Evolutionary conservation across 2,329 filamentous ascomycete species (phyloP), one percentile per base, ranked within the genome.

Genomic region (Dothideomycetes sp.): DNA sequence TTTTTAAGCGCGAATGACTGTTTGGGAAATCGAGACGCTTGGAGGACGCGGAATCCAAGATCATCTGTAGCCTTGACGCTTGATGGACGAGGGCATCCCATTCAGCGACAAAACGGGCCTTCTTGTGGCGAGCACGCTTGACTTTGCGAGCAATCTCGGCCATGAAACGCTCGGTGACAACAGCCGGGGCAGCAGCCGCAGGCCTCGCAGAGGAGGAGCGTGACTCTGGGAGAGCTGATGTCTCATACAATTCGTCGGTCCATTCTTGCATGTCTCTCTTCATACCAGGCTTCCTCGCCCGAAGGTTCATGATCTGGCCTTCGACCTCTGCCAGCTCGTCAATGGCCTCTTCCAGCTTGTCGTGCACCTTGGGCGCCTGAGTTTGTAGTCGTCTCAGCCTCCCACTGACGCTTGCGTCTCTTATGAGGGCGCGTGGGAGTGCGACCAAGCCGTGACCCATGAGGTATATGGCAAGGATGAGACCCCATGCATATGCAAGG

Each of bases 381-480:
- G 70, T 68, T 56, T 96, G 87, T 27, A 95, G 68, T 27, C 82
- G 72, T 45, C 79, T 79, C 34, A 98, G 61, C 41, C 80, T 74
- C 36, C 76, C 77, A 48, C 79, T 83, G 34, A 88, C 76, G 54
- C 79, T 86, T 22, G 87, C 81, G 54, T 85, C 82, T 43, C 81
- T 77, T 52, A 91, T 81, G 12, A 98, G 67, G 29, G 75, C 76
- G 48, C 89, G 73, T 1, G 91, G 91, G 42, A 98, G 83, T 1
- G 88, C 83, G 22, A 98, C 91, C 18, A 98, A 70, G 5, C 91
- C 91, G 60, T 98, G 91, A 5, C 91, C 91, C 89, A 98, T 96
- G 31, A 98, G 71, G 55, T 94, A 96, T 46, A 98, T 94, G 34
- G 88, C 91, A 38, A 96, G 70, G 4, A 89, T 71, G 51, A 98